Conservation (phyloP, 176 grass and related monocot genomes). For the Oryza officinalis region DNA sequence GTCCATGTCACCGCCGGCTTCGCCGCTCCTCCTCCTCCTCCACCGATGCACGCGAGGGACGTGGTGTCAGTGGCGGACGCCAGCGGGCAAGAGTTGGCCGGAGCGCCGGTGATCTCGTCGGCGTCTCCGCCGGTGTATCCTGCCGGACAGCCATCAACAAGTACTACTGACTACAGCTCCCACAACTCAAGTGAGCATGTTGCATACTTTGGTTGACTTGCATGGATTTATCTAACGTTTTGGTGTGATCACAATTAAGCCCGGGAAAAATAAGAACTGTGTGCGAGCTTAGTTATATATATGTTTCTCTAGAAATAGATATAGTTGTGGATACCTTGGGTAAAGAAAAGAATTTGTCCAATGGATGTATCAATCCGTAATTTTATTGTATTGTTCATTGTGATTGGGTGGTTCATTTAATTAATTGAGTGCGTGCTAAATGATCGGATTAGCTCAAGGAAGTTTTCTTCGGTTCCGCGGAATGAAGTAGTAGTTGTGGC, state of each 20-base stretch:
- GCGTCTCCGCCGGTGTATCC: slow-evolving; percentile 40
- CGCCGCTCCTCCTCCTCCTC: neutral
- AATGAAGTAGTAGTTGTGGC: neutral
- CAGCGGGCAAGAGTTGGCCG: neutral
- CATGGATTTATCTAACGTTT: slow-evolving; percentile 45
- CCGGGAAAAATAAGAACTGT: slow-evolving; percentile 27
- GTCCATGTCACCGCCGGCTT: slow-evolving; percentile 6
- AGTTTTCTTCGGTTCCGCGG: neutral
- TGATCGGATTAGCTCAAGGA: neutral
- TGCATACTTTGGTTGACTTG: slow-evolving; percentile 75
- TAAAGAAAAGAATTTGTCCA: slow-evolving; percentile 24
- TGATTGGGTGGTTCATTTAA: slow-evolving; percentile 34
- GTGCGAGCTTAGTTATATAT: slow-evolving; percentile 41
- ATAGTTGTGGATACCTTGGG: slow-evolving; percentile 33
- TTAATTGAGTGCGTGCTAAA: neutral
- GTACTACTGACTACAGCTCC: slow-evolving; percentile 56
- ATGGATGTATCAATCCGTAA: slow-evolving; percentile 15
- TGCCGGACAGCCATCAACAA: slow-evolving; percentile 44
- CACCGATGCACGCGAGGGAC: neutral
- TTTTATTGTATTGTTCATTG: slow-evolving; percentile 26
- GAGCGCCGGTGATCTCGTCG: slow-evolving; percentile 26
- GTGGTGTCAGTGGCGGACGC: slow-evolving; percentile 41
- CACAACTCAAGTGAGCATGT: slow-evolving; percentile 65
- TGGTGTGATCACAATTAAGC: slow-evolving; percentile 38
- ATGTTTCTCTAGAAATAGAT: slow-evolving; percentile 36